Conservation (phyloP, 176 grass and related monocot species). For the Zoysia pacifica region DNA sequence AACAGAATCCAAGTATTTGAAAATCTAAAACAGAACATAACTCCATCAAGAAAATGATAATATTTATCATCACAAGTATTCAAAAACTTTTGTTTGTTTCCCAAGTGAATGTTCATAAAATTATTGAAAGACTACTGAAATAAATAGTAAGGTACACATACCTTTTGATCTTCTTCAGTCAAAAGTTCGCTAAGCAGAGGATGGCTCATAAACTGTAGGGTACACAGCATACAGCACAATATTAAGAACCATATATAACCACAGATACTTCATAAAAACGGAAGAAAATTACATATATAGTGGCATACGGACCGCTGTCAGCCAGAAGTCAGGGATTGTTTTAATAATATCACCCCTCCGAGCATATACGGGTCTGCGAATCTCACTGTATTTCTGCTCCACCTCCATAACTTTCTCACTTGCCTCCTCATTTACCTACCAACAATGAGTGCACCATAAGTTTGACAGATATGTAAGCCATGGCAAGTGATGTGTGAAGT, state of each 20-base stretch:
- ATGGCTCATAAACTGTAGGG: conserved; percentile 83
- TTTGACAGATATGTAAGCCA: not conserved
- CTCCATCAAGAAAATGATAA: conserved; percentile 3
- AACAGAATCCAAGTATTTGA: conserved; percentile 79
- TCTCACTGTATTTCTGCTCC: conserved; percentile 92
- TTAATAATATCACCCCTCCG: conserved; percentile 80
- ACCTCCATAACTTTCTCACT: conserved; percentile 92
- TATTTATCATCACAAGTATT: not conserved
- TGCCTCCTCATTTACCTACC: conserved; percentile 91
- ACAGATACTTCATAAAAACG: conserved; percentile 10
- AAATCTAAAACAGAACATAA: conserved; percentile 55
- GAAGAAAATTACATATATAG: not conserved
- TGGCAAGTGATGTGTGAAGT: not conserved
- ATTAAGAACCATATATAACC: conserved; percentile 28
- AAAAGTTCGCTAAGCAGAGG: conserved; percentile 83
- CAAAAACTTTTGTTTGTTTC: not conserved
- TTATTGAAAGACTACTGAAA: conserved; percentile 4
- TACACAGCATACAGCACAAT: conserved; percentile 16
- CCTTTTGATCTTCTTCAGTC: conserved; percentile 92
- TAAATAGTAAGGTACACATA: conserved; percentile 35
- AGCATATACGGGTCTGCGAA: conserved; percentile 81
- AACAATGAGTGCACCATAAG: conserved; percentile 32
- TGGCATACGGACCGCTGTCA: conserved; percentile 65
- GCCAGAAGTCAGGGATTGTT: conserved; percentile 89
- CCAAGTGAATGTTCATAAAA: not conserved